phyloP scores from a whole-genome alignment of 2,329 filamentous ascomycete genomes.

The Cladophialophora carrionii region DNA sequence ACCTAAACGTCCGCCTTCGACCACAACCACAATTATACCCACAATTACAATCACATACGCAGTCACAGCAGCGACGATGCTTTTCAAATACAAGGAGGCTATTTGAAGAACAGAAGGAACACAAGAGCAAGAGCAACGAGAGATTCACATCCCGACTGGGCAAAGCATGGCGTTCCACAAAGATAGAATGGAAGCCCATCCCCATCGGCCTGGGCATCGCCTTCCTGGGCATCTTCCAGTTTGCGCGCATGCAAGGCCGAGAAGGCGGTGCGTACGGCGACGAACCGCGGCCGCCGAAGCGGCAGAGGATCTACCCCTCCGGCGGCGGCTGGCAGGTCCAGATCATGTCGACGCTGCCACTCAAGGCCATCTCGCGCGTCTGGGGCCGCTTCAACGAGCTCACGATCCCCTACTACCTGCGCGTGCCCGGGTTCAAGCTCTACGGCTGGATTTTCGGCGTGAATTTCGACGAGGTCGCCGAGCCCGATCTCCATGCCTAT shows the following conservation, averaged over 20 bases:
- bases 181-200: slow-evolving; percentile 86
- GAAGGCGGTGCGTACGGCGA: slow-evolving; percentile 53
- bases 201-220: slow-evolving; percentile 83
- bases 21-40: neutral
- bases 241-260: slow-evolving; percentile 70
- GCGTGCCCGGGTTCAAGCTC: slow-evolving; percentile 85
- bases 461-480: slow-evolving; percentile 80
- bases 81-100: slow-evolving; percentile 50
- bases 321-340: slow-evolving; percentile 86
- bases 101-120: slow-evolving; percentile 44
- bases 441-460: slow-evolving; percentile 93
- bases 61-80: slow-evolving; percentile 26
- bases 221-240: slow-evolving; percentile 79
- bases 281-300: slow-evolving; percentile 52
- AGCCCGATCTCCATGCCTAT: slow-evolving; percentile 85
- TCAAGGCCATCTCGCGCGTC: slow-evolving; percentile 85
- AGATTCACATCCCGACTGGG: slow-evolving; percentile 62
- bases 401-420: slow-evolving; percentile 82
- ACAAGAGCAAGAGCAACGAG: slow-evolving; percentile 49
- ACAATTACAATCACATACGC: slow-evolving; percentile 3
- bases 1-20: neutral
- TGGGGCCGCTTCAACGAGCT: slow-evolving; percentile 94
- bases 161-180: slow-evolving; percentile 64
- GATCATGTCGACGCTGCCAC: slow-evolving; percentile 87
- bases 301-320: slow-evolving; percentile 72